Evolutionary conservation across 2,329 filamentous ascomycete genomes (phyloP), one percentile per base, ranked within the genome.

Genomic region (Cryphonectria radicalis): DNA sequence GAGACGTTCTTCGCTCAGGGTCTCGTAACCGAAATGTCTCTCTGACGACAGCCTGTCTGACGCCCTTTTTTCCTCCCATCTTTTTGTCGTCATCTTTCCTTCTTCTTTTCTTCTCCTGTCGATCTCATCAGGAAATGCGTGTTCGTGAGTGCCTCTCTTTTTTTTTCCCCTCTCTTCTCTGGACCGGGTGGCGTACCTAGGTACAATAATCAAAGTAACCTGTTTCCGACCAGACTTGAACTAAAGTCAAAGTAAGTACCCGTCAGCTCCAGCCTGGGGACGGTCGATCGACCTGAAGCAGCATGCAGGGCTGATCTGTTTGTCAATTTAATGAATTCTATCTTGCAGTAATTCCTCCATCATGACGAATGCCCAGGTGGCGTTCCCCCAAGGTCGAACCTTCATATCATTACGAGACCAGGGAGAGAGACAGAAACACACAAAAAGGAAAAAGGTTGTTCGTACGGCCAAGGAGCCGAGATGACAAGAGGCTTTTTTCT

Each of bases 321-420:
- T 22, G 46, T 50, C 19, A n/a, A n/a, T 50, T 50, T n/a, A n/a
- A 11, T 17, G 22, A 64, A 46, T 14, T 11, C 43, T 64, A 50
- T 43, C 40, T 32, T 32, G n/a, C 42, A 64, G 40, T 8, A 42
- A 28, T 32, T 14, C 19, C 2, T 17, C 13, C 25, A 40, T 25
- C 42, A 50, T 50, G 63, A 64, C 37, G 42, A n/a, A 64, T 64
- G 63, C 43, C 25, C 28, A 50, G 46, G 43, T 66, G 63, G 32
- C 63, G 63, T 66, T 55, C 13, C 28, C 28, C 22, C 46, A n/a
- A 50, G 19, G 63, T 13, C 63, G 28, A 66, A 66, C 63, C 46
- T 50, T 66, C 25, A 13, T 66, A 32, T 19, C 43, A 35, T 66
- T 28, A 60, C 32, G 43, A 35, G 28, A 66, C 32, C 43, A 22